Evolutionary conservation across 805 yeast species (phyloP).

Genomic region (Ogataea polymorpha): DNA sequence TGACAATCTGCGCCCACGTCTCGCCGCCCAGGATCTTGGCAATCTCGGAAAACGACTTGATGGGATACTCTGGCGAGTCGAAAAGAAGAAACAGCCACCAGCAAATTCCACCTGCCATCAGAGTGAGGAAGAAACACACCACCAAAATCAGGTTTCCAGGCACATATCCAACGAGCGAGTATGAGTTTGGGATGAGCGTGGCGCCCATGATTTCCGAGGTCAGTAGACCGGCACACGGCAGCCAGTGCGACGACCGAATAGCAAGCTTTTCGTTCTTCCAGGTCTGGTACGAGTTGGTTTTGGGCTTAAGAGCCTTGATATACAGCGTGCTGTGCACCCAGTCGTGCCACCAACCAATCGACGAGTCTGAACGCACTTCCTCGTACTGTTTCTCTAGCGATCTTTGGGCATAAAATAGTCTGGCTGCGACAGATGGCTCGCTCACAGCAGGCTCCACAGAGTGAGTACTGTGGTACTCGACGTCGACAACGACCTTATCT

Average conservation of each 20-base stretch:
- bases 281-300: slow-evolving; percentile 12
- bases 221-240: slow-evolving; percentile 20
- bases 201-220: slow-evolving; percentile 28
- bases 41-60: slow-evolving; percentile 41
- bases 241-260: slow-evolving; percentile 21
- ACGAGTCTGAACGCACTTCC: slow-evolving; percentile 8
- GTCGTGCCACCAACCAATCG: slow-evolving; percentile 1
- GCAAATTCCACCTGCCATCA: slow-evolving; percentile 39
- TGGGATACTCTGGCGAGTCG: slow-evolving; percentile 42
- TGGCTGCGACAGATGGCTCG: slow-evolving; percentile 11
- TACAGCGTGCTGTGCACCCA: slow-evolving; percentile 11
- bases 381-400: slow-evolving; percentile 19
- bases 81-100: slow-evolving; percentile 36
- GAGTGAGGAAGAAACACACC: slow-evolving; percentile 30
- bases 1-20: slow-evolving; percentile 32
- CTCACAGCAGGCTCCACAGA: neutral
- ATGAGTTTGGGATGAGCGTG: slow-evolving; percentile 15
- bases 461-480: neutral
- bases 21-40: slow-evolving; percentile 39
- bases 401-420: slow-evolving; percentile 25
- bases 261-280: slow-evolving; percentile 20
- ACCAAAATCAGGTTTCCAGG: slow-evolving; percentile 16
- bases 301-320: slow-evolving; percentile 10
- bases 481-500: neutral
- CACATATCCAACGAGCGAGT: slow-evolving; percentile 17